Percentiles rank a stretch among this genome's conserved stretches.
Evolutionary conservation across 2,329 filamentous ascomycete species (phyloP).

Genomic region (Teratosphaeria viscida): DNA sequence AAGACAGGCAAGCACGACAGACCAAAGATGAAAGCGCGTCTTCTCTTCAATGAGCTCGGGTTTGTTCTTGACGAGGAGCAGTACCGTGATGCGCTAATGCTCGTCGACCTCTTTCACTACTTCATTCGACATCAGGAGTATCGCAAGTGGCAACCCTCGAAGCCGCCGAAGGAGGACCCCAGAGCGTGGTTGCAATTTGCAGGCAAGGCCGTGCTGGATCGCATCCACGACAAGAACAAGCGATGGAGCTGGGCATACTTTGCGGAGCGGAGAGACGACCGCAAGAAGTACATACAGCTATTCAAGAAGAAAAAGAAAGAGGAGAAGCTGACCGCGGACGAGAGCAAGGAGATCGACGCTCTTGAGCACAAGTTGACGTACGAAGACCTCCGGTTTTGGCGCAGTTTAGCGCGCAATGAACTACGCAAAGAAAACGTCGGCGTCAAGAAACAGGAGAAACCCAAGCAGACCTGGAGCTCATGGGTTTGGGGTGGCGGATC

Average conservation of each 20-base stretch:
- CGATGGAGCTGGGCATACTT: constrained; percentile 97
- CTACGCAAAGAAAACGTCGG: constrained; percentile 90
- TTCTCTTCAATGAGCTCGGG: constrained; percentile 94
- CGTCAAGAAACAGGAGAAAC: constrained; percentile 60
- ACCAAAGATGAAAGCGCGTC: constrained; percentile 79
- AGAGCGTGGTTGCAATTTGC: constrained; percentile 89
- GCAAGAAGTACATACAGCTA: constrained; percentile 76
- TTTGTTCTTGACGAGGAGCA: constrained; percentile 96
- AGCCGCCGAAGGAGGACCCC: constrained; percentile 77
- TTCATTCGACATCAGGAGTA: constrained; percentile 97
- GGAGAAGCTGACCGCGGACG: constrained; percentile 54
- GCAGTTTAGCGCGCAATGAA: constrained; percentile 86
- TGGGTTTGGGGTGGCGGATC: constrained; percentile 70
- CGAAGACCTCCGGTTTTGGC: constrained; percentile 95
- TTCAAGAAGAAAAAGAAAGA: constrained; percentile 87
- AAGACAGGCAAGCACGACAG: constrained; percentile 72
- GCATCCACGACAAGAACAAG: constrained; percentile 89
- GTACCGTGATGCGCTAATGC: constrained; percentile 94
- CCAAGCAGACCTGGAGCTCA: constrained; percentile 64
- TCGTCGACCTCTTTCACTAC: constrained; percentile 96
- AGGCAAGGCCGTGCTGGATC: constrained; percentile 74
- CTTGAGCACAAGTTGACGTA: constrained; percentile 85
- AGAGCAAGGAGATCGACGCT: constrained; percentile 59
- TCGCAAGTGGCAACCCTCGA: constrained; percentile 81
- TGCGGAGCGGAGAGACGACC: constrained; percentile 81